Evolutionary conservation across 306 rosid species (phyloP).

Genomic region (Arachis hypogaea): DNA sequence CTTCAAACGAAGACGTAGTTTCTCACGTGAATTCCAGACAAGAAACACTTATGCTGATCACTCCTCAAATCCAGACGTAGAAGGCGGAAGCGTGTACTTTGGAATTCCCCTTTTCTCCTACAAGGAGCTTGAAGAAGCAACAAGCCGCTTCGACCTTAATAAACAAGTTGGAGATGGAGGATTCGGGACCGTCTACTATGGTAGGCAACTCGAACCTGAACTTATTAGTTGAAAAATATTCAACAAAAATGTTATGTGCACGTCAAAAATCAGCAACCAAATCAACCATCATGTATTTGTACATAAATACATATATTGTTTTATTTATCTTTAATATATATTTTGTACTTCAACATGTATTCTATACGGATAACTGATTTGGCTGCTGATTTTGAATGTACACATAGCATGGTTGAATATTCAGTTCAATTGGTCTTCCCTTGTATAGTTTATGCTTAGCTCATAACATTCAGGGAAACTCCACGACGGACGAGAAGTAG

Average conservation of each 20-base stretch:
- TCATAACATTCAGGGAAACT: slow-evolving; percentile 54
- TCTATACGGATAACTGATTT: too few species aligned
- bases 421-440: background rate
- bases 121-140: slow-evolving; percentile 54
- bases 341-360: too few species aligned
- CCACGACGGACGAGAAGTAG: slow-evolving; percentile 75
- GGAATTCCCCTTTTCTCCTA: slow-evolving; percentile 45
- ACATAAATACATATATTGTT: too few species aligned
- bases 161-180: slow-evolving; percentile 63
- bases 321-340: too few species aligned
- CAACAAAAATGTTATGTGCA: background rate
- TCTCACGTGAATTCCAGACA: slow-evolving; percentile 21
- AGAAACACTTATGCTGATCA: slow-evolving; percentile 17
- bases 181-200: slow-evolving; percentile 44
- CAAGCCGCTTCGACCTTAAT: slow-evolving; percentile 51
- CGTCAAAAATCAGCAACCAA: too few species aligned
- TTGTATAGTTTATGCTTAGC: slow-evolving; percentile 32
- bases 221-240: background rate
- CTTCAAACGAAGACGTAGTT: slow-evolving; percentile 21
- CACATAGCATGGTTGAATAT: background rate
- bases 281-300: too few species aligned
- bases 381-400: too few species aligned
- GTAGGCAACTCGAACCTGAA: slow-evolving; percentile 13
- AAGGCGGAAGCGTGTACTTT: slow-evolving; percentile 25
- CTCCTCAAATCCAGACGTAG: slow-evolving; percentile 6